Evolutionary conservation across 108 stramenopile species (phyloP), one percentile per base, ranked within the genome.

Genomic region (Fragilaria crotonensis): DNA sequence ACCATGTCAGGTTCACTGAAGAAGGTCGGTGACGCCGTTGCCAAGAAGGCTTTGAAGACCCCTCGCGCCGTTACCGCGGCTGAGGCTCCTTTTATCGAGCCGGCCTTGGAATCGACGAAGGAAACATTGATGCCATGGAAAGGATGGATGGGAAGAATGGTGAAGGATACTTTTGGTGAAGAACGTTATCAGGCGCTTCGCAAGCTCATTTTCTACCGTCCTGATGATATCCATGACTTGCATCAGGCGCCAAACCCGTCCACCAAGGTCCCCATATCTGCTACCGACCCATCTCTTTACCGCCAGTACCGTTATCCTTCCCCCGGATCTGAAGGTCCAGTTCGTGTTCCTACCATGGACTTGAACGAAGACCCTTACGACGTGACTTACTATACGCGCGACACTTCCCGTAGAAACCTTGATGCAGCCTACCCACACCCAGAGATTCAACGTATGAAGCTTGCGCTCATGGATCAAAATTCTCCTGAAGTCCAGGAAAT

Each of bases 121-220:
- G 66, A 68, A 30, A 72, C 84, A 62, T 76, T 85, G 84, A 84
- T 88, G 84, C 92, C 92, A 18, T 93, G 92, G 92, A 76, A 71
- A 52, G 88, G 88, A 30, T 93, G 88, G 88, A 58, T 89, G 64
- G 61, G 73, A 29, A 76, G 76, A 45, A 63, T 79, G 49, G 60
- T 89, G 31, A 52, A 65, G 30, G 79, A 83, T 36, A 84, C 77
- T 41, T 55, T 93, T 57, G 78, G 79, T 2, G 65, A 71, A 25
- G 72, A 78, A 14, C 67, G 57, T 7, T 86, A 72, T 66, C 57
- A 77, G 31, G 61, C 68, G 17, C 45, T 81, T 11, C 66, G 76
- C 3, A 45, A 81, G 31, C 50, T 64, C 22, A 54, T 86, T 17
- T 70, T 77, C n/a, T 93, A 84, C 72, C 66, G 60, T 49, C 83